These are phyloP conservation scores for Suillus cothurnatus DNA, from an alignment of 768 basidiomycete genomes.

Conservation along the genomic window DNA sequence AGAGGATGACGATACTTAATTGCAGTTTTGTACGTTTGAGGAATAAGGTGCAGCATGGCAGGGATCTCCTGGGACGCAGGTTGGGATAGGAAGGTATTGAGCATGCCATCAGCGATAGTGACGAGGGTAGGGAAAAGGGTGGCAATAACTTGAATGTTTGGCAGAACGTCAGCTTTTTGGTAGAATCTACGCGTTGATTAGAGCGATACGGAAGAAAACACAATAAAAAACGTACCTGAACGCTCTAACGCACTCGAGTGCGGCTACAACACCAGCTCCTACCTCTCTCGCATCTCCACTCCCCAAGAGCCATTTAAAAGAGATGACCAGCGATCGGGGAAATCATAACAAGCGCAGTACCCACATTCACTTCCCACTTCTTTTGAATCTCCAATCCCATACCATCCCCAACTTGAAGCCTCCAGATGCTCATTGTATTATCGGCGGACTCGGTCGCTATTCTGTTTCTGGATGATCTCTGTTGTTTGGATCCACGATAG, in stretches of 20 bases:
- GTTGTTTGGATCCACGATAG: too few species aligned
- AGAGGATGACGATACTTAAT: slow-evolving; percentile 77
- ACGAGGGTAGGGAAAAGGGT: slow-evolving; percentile 77
- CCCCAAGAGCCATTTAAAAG: slow-evolving; percentile 61
- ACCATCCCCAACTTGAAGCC: too few species aligned
- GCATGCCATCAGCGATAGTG: slow-evolving; percentile 67
- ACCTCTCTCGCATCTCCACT: slow-evolving; percentile 72
- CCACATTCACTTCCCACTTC: too few species aligned
- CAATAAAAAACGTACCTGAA: slow-evolving; percentile 28
- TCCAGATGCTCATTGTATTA: too few species aligned
- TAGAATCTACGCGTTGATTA: slow-evolving; percentile 64
- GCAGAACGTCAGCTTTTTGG: slow-evolving; percentile 60
- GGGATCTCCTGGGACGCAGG: slow-evolving; percentile 67
- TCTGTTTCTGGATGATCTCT: too few species aligned
- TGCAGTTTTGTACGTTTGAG: slow-evolving; percentile 85
- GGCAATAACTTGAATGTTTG: slow-evolving; percentile 55
- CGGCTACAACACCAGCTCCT: slow-evolving; percentile 77
- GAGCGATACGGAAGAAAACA: neutral
- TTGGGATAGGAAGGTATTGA: slow-evolving; percentile 61
- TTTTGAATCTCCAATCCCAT: too few species aligned
- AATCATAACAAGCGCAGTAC: too few species aligned
- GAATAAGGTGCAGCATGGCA: slow-evolving; percentile 80
- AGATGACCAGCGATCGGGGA: slow-evolving; percentile 74
- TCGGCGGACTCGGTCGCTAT: too few species aligned
- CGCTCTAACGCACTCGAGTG: slow-evolving; percentile 77